These are phyloP conservation scores for Sicyos edulis DNA, from an alignment of 306 rosid species.

Conservation along the genomic window DNA sequence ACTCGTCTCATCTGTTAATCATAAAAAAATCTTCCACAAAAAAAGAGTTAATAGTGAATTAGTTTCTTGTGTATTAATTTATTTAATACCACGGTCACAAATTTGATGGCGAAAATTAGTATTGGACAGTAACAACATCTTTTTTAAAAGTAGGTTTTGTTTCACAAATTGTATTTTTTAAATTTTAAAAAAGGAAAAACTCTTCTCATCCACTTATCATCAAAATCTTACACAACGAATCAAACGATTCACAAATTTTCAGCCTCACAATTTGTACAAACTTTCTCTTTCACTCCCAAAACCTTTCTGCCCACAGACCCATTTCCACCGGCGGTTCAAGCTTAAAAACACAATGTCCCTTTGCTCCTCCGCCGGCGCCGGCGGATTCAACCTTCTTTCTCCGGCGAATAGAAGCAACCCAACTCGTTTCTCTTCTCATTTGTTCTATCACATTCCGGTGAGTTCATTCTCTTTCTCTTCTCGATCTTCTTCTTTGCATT, in stretches of 20 bases:
- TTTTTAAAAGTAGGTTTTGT: no score
- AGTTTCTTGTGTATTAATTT: no score
- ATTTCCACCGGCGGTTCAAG: background rate
- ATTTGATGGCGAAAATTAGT: no score
- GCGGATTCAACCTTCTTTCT: constrained; percentile 41
- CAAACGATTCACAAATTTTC: constrained; percentile 7
- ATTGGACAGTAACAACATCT: no score
- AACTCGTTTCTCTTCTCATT: constrained; percentile 42
- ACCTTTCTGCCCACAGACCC: background rate
- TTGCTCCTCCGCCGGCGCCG: constrained; percentile 40
- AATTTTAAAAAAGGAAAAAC: no score
- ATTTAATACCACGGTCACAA: no score
- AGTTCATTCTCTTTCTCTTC: constrained; percentile 37
- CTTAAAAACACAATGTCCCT: constrained; percentile 45
- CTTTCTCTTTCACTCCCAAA: background rate
- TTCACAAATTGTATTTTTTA: no score
- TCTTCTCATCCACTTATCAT: constrained; percentile 42
- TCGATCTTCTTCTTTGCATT: constrained; percentile 26
- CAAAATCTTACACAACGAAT: constrained; percentile 31
- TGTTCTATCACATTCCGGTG: constrained; percentile 42
- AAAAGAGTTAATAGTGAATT: no score
- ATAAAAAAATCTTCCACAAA: no score
- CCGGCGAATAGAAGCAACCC: constrained; percentile 36
- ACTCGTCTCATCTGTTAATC: no score
- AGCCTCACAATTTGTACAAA: constrained; percentile 26